These are phyloP conservation scores for Suillus subaureus DNA, from an alignment of 768 basidiomycete genomes.

Conservation along the genomic window DNA sequence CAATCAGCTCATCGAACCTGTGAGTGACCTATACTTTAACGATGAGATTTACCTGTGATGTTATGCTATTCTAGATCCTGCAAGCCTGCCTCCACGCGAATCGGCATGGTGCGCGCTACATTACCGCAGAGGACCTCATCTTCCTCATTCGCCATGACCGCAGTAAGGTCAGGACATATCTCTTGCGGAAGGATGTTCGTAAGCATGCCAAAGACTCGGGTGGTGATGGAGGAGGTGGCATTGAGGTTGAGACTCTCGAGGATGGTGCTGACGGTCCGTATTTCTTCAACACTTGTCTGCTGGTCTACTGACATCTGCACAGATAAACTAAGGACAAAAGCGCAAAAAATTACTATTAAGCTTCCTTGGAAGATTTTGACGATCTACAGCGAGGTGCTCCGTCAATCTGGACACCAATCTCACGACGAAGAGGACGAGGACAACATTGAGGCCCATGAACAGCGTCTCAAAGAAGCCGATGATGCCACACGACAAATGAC, in stretches of 20 bases:
- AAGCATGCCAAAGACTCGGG: slow-evolving; percentile 93
- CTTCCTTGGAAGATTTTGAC: slow-evolving; percentile 95
- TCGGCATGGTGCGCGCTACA: slow-evolving; percentile 80
- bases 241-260: slow-evolving; percentile 82
- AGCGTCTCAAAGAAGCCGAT: slow-evolving; percentile 92
- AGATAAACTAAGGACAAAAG: slow-evolving; percentile 83
- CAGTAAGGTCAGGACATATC: slow-evolving; percentile 93
- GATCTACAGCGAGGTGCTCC: slow-evolving; percentile 86
- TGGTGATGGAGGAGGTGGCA: slow-evolving; percentile 76
- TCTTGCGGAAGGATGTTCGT: slow-evolving; percentile 96
- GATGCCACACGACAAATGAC: slow-evolving; percentile 96
- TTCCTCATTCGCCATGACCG: slow-evolving; percentile 95
- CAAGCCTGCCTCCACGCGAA: slow-evolving; percentile 86
- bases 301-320: background rate
- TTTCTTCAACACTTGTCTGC: background rate
- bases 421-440: slow-evolving; percentile 97
- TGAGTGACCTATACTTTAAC: slow-evolving; percentile 35
- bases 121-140: slow-evolving; percentile 93
- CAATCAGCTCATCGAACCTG: slow-evolving; percentile 88
- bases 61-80: slow-evolving; percentile 62
- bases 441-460: slow-evolving; percentile 92
- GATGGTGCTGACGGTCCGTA: slow-evolving; percentile 77
- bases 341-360: slow-evolving; percentile 92
- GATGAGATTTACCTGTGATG: slow-evolving; percentile 8
- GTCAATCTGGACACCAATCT: slow-evolving; percentile 74